Percentiles rank a stretch among this genome's conserved stretches.
Conservation (phyloP, 1,284 basidiomycete genomes). For the Leccinum griseonigrum region DNA sequence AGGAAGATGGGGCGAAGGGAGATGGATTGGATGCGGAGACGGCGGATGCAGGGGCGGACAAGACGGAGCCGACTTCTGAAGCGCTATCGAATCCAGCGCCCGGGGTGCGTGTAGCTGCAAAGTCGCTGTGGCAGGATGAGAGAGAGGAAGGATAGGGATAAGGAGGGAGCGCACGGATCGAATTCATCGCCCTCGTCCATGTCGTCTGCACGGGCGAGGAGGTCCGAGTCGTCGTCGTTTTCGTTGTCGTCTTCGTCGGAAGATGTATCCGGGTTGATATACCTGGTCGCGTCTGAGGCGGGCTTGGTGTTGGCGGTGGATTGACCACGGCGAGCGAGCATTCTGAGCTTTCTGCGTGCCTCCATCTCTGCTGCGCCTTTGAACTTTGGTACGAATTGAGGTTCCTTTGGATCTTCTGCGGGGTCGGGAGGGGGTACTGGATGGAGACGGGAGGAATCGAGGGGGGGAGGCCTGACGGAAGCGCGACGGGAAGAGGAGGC, state of each 20-base stretch:
- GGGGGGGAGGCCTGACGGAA: conserved; percentile 31
- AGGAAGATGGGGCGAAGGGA: conserved; percentile 45
- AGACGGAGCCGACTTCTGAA: conserved; percentile 52
- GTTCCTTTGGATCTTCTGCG: conserved; percentile 42
- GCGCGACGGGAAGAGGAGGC: conserved; percentile 48
- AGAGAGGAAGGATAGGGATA: background rate
- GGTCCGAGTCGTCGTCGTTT: conserved; percentile 51
- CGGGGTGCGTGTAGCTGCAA: conserved; percentile 46
- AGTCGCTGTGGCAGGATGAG: conserved; percentile 38
- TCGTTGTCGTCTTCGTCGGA: conserved; percentile 47
- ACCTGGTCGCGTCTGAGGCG: conserved; percentile 27
- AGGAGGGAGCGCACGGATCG: conserved; percentile 55
- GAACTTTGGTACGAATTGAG: conserved; percentile 70
- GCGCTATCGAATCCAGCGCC: conserved; percentile 51
- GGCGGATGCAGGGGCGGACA: conserved; percentile 49
- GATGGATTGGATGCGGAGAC: conserved; percentile 52
- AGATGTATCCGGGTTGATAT: conserved; percentile 48
- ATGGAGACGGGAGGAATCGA: conserved; percentile 9
- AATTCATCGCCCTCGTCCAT: conserved; percentile 71
- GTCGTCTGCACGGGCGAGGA: conserved; percentile 44
- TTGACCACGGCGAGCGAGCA: conserved; percentile 52
- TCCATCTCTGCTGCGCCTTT: conserved; percentile 80
- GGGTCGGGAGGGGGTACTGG: conserved; percentile 10
- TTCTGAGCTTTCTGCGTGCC: conserved; percentile 58
- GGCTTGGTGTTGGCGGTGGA: conserved; percentile 28